A percentile compares a stretch with the other conserved stretches of the same genome.
phyloP scores from a whole-genome alignment of 208 protist species.

The Leishmania mexicana region DNA sequence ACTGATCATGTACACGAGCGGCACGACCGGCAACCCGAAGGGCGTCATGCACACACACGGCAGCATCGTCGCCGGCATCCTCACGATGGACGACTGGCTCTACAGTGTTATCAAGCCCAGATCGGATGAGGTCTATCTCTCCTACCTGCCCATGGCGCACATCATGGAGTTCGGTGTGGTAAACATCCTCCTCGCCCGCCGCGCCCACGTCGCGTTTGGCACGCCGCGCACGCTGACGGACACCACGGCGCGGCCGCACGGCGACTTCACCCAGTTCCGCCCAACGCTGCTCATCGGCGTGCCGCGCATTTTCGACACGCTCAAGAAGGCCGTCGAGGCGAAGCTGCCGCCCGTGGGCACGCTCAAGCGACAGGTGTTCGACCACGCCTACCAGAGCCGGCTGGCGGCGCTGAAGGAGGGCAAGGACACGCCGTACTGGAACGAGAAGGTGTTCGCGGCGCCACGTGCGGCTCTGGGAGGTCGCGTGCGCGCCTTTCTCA shows the following conservation, averaged over 20 bases:
- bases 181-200: conserved; percentile 57
- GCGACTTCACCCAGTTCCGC: conserved; percentile 80
- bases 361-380: conserved; percentile 72
- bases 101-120: conserved; percentile 18
- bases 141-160: conserved; percentile 93
- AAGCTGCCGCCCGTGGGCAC: conserved; percentile 60
- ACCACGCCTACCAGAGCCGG: conserved; percentile 63
- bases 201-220: conserved; percentile 59
- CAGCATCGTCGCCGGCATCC: conserved; percentile 52
- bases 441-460: conserved; percentile 72
- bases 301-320: conserved; percentile 87
- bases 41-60: conserved; percentile 88
- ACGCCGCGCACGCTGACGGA: conserved; percentile 75
- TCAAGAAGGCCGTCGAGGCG: conserved; percentile 73
- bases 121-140: conserved; percentile 66
- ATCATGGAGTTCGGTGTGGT: conserved; percentile 91
- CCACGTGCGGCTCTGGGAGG: conserved; percentile 67
- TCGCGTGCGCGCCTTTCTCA: conserved; percentile 52
- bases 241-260: conserved; percentile 66
- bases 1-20: conserved; percentile 77
- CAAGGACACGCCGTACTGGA: conserved; percentile 84
- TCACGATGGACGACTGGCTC: conserved; percentile 55
- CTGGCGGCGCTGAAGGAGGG: conserved; percentile 61
- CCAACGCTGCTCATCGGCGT: conserved; percentile 72
- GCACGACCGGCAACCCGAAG: conserved; percentile 91